Percentiles rank a stretch among this genome's conserved stretches.
phyloP scores from a whole-genome alignment of 345 rosid species.

The Euclidium syriacum region DNA sequence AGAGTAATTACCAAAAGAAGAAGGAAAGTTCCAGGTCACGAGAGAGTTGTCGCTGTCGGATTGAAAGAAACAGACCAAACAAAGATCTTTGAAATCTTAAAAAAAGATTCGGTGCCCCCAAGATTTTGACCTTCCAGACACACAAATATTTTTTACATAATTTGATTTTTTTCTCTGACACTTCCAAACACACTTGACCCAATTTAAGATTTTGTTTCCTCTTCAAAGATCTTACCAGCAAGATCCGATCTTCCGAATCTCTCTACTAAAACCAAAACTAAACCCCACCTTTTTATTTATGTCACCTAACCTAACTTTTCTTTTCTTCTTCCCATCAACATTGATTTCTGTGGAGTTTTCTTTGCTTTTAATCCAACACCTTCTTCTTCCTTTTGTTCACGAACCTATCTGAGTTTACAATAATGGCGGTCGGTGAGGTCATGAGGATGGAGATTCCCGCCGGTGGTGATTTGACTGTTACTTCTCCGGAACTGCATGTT shows the following conservation, averaged over 20 bases:
- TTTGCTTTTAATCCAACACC: conserved; percentile 9
- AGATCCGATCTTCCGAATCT: conserved; percentile 27
- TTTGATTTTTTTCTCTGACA: conserved; percentile 17
- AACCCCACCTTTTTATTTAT: conserved; percentile 15
- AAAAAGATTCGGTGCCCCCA: conserved; percentile 31
- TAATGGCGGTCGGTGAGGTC: conserved; percentile 41
- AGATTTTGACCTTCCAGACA: conserved; percentile 25
- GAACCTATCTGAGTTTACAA: background rate
- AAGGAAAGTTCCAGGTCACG: conserved; percentile 24
- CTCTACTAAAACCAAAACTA: background rate
- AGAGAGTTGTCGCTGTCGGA: conserved; percentile 29
- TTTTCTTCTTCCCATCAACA: background rate
- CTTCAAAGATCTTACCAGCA: conserved; percentile 31
- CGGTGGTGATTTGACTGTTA: conserved; percentile 20
- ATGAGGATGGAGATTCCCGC: conserved; percentile 29
- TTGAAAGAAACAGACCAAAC: conserved; percentile 33
- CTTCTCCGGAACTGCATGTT: conserved; percentile 73
- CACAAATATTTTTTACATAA: background rate
- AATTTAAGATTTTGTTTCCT: conserved; percentile 22
- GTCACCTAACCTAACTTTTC: conserved; percentile 17
- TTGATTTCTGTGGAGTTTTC: background rate
- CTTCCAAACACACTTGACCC: conserved; percentile 32
- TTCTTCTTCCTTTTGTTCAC: background rate
- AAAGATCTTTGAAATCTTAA: conserved; percentile 27
- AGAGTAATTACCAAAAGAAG: background rate